These are phyloP conservation scores for Botrytis hyacinthi DNA, from an alignment of 2,329 filamentous ascomycete species.

Conservation along the genomic window DNA sequence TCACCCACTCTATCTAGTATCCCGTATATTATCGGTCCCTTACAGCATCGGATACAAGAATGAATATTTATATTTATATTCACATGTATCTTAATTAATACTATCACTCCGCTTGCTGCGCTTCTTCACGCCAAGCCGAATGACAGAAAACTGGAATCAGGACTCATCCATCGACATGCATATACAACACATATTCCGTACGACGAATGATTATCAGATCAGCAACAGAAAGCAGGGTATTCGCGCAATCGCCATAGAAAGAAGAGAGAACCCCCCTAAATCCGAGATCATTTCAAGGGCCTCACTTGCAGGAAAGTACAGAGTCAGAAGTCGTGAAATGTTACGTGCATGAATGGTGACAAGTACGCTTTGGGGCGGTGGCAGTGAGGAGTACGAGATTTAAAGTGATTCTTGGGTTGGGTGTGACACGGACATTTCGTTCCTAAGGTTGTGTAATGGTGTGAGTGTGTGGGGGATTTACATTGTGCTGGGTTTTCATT, in stretches of 20 bases:
- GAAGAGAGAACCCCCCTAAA: neutral
- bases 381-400: neutral
- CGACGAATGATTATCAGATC: conserved; percentile 1
- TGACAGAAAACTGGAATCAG: neutral
- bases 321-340: neutral
- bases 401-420: neutral
- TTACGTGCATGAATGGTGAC: neutral
- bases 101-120: neutral
- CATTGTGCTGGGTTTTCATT: neutral
- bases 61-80: neutral
- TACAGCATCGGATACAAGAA: neutral
- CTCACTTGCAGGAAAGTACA: neutral
- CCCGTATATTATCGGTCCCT: conserved; percentile 3
- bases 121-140: neutral
- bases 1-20: conserved; percentile 4
- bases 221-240: neutral
- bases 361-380: neutral
- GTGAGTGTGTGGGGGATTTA: conserved; percentile 4
- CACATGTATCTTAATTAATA: neutral
- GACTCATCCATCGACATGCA: neutral
- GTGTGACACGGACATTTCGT: neutral
- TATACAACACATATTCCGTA: neutral
- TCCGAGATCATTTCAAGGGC: neutral
- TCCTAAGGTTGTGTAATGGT: neutral
- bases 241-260: neutral